Conservation (phyloP, 768 basidiomycete genomes). For the Suillus sp. region DNA sequence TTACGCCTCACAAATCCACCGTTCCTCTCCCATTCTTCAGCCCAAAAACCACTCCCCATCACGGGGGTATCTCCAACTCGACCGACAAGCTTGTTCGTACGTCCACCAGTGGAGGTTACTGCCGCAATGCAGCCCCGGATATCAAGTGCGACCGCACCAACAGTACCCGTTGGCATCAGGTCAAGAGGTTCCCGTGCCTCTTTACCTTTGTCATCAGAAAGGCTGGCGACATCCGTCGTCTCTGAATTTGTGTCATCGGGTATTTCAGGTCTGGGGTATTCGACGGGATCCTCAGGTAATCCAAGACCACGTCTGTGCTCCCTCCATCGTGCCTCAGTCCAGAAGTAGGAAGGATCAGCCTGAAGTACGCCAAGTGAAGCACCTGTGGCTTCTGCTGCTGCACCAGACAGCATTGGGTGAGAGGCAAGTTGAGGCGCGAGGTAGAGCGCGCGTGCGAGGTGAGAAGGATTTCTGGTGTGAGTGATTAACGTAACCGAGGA, state of each 20-base stretch:
- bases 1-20: conserved; percentile 33
- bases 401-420: conserved; percentile 72
- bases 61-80: conserved; percentile 82
- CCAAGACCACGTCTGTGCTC: conserved; percentile 77
- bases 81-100: conserved; percentile 82
- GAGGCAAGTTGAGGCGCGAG: conserved; percentile 62
- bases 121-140: conserved; percentile 69
- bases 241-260: conserved; percentile 22
- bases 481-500: conserved; percentile 67
- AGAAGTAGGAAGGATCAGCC: conserved; percentile 79
- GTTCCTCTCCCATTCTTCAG: conserved; percentile 67
- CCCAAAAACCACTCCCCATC: conserved; percentile 83
- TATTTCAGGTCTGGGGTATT: conserved; percentile 26
- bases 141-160: conserved; percentile 84
- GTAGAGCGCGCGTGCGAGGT: conserved; percentile 70
- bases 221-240: conserved; percentile 22
- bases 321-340: conserved; percentile 71
- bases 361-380: conserved; percentile 53
- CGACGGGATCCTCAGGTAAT: conserved; percentile 66
- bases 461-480: conserved; percentile 69
- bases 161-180: conserved; percentile 72
- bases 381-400: conserved; percentile 62
- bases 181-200: conserved; percentile 42
- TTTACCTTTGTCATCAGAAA: conserved; percentile 15
- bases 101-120: conserved; percentile 80